Percentiles rank a stretch among this genome's conserved stretches.
These are phyloP conservation scores for Exutisphaerella laricina DNA, from an alignment of 2,329 filamentous ascomycete species.

Conservation along the genomic window DNA sequence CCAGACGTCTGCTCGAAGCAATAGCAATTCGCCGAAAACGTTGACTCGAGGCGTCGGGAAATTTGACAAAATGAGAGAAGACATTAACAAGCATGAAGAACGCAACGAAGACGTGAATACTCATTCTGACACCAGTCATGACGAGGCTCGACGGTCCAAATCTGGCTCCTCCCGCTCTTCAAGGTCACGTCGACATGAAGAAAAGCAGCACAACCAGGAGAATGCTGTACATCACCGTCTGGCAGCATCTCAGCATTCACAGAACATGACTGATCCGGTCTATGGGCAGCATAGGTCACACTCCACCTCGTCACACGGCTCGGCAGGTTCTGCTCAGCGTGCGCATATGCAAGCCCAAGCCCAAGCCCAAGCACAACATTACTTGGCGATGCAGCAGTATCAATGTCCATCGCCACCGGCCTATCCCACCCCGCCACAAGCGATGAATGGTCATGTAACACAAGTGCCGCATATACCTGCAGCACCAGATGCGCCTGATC, in stretches of 20 bases:
- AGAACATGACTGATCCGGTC: conserved; percentile 19
- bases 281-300: conserved; percentile 25
- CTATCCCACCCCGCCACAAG: conserved; percentile 12
- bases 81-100: conserved; percentile 12
- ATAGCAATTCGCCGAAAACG: conserved; percentile 17
- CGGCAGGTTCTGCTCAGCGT: conserved; percentile 14
- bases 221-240: conserved; percentile 24
- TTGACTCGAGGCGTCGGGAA: neutral
- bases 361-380: conserved; percentile 26
- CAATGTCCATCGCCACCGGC: conserved; percentile 19
- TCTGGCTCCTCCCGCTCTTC: conserved; percentile 18
- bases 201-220: conserved; percentile 20
- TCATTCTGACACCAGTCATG: conserved; percentile 7
- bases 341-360: conserved; percentile 23
- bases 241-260: conserved; percentile 20
- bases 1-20: conserved; percentile 10
- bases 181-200: conserved; percentile 13
- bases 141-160: conserved; percentile 17
- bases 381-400: conserved; percentile 28
- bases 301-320: conserved; percentile 24
- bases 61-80: conserved; percentile 12
- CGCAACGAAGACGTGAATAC: conserved; percentile 12
- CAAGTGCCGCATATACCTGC: conserved; percentile 19
- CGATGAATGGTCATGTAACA: conserved; percentile 14
- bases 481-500: conserved; percentile 30